Conservation (phyloP, 164 flowering plant genomes). For the Chimonanthus praecox region DNA sequence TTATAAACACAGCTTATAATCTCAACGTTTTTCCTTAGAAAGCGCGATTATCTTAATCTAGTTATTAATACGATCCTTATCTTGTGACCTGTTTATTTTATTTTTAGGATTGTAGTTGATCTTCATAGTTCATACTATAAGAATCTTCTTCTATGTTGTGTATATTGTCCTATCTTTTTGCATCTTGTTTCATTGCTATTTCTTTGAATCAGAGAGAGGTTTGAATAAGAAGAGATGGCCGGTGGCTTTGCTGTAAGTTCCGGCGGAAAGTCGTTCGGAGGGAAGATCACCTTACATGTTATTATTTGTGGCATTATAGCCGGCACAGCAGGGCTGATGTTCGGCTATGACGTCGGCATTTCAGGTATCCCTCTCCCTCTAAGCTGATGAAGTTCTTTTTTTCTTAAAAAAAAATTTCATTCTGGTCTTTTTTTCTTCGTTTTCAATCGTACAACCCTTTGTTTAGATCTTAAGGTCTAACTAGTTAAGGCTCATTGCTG, state of each 20-base stretch:
- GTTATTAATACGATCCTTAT: too few species aligned
- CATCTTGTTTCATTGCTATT: neutral
- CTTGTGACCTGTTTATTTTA: too few species aligned
- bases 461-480: neutral
- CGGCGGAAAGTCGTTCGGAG: constrained; percentile 1
- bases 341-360: constrained; percentile 27
- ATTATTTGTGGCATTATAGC: constrained; percentile 14
- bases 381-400: too few species aligned
- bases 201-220: neutral
- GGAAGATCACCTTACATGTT: constrained; percentile 12
- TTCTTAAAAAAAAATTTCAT: too few species aligned
- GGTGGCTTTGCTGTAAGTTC: neutral
- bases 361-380: constrained; percentile 10
- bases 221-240: neutral
- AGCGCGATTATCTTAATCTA: too few species aligned
- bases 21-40: too few species aligned
- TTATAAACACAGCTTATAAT: too few species aligned
- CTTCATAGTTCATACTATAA: too few species aligned
- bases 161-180: neutral
- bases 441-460: neutral
- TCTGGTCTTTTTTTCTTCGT: neutral
- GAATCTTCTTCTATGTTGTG: neutral
- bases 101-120: too few species aligned
- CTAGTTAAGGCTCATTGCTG: too few species aligned
- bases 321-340: constrained; percentile 25